Evolutionary conservation across 768 basidiomycete genomes (phyloP).

Genomic region (Hortiboletus campestris): DNA sequence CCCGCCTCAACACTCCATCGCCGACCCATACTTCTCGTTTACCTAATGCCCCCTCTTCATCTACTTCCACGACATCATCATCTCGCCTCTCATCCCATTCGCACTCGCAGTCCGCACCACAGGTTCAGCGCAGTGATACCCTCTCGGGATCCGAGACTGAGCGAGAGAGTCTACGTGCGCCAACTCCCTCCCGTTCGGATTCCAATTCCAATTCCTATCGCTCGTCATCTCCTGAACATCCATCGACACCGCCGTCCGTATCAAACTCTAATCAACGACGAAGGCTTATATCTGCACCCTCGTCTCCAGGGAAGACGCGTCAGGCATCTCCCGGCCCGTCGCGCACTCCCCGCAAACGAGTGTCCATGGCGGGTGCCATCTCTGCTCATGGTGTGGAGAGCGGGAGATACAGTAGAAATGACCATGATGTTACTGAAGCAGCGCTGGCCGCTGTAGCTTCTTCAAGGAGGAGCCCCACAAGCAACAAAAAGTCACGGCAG

Average conservation of each 20-base stretch:
- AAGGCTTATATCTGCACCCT: constrained; percentile 49
- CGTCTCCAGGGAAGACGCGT: constrained; percentile 41
- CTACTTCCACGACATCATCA: constrained; percentile 35
- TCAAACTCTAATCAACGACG: constrained; percentile 31
- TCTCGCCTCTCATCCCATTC: constrained; percentile 37
- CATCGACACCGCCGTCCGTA: constrained; percentile 37
- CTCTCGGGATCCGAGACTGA: constrained; percentile 84
- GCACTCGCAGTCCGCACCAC: constrained; percentile 27
- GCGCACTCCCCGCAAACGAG: constrained; percentile 42
- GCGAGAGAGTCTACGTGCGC: constrained; percentile 51
- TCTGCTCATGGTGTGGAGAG: constrained; percentile 26
- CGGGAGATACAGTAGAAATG: constrained; percentile 22
- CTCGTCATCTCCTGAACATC: constrained; percentile 40
- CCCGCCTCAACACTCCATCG: constrained; percentile 56
- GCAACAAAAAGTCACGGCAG: constrained; percentile 43
- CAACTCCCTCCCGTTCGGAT: constrained; percentile 31
- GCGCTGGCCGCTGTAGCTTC: constrained; percentile 63
- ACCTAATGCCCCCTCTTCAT: constrained; percentile 32
- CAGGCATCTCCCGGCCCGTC: constrained; percentile 40
- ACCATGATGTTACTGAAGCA: constrained; percentile 47
- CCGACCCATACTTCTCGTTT: constrained; percentile 43
- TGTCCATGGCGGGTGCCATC: constrained; percentile 36
- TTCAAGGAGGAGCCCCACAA: constrained; percentile 50
- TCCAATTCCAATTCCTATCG: constrained; percentile 31
- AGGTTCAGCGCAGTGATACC: constrained; percentile 32